Evolutionary conservation across 495 filamentous ascomycete genomes (phyloP), one percentile per base, ranked within the genome.

Genomic region (Pyronema domesticum): DNA sequence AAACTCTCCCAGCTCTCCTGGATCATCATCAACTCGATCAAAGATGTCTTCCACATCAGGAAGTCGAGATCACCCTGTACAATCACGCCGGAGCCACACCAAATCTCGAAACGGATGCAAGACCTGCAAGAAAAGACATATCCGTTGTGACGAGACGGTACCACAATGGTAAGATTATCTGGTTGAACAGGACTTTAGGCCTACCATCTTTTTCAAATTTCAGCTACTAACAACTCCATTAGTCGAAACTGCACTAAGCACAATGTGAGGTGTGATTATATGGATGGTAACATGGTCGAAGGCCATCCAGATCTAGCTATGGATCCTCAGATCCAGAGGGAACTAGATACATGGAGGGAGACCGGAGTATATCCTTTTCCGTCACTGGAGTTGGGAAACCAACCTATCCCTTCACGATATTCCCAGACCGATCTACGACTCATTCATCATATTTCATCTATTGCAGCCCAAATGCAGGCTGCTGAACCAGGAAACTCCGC

Each of bases 171-270:
- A 76, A 59, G 74, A 69, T 52, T 40, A 3, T 34, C 19, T 47
- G 9, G 19, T 51, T 10, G 18, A 37, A 51, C 4, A 35, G n/a
- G 10, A 14, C n/a, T 48, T 11, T 7, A 48, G 3, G 19, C 4
- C 45, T 30, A 14, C n/a, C 8, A 15, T 15, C 19, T 11, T 48
- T 30, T 30, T 30, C 23, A 30, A 30, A 30, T 30, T 30, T 30
- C 5, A 30, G 23, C 23, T 30, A 1, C 23, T 30, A 30, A 30
- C 23, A 30, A 30, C 23, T 30, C 5, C 19, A 14, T 45, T 51
- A 96, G 89, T 71, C 86, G 86, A 57, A 96, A 96, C 70, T 98
- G 91, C 70, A 95, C 89, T 52, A 96, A 96, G 68, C 91, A 98
- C 69, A 94, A 94, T 72, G 89, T 93, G 61, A 81, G 88, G 65